Base-by-base conservation (phyloP, 192 early-diverging fungal species). In the Backusella sp. region DNA sequence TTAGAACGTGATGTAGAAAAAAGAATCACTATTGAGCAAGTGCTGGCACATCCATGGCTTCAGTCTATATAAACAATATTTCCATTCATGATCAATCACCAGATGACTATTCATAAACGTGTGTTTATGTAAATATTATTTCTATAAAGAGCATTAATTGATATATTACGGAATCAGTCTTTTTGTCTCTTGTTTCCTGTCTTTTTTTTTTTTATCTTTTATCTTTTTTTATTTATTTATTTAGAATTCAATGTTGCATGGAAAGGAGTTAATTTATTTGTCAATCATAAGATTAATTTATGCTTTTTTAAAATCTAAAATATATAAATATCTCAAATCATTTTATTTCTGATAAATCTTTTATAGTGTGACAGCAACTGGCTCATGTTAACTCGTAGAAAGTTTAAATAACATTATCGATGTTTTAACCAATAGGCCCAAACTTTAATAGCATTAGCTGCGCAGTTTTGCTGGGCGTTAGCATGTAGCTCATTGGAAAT, bases 1-100 rank as follows among this genome's bases (percentile, higher is more conserved):
- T 83, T 98, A 79, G 77, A 87, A 21, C 84, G 90, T 11, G 90
- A 94, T 76, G 83, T 90, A 39, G 81, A 84, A 8, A 85, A 84
- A 11, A 88, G 97, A 32, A 90, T 92, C 0, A 93, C 88, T 30
- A 95, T 96, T 70, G 90, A 92, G 32, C 87, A 91, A 62, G 92
- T 97, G 15, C 73, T 93, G 72, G 79, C 78, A 52, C 91, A 95
- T 77, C 85, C 89, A 70, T 97, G 96, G 96, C 66, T 96, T 34
- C 68, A 65, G 32, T 73, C 34, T 3, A n/a, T 70, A 34, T 35
- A 68, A 34, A 36, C 4, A 67, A 6, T 9, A 35, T 68, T 68
- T 34, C 32, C 19, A 41, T 44, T 44, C 37, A 23, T 70, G 52
- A n/a, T 62, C 56, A 59, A 35, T 39, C 53, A 28, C 8, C 30